Base-by-base conservation (phyloP, 495 filamentous ascomycete genomes). In the Penicillium cosmopolitanum region DNA sequence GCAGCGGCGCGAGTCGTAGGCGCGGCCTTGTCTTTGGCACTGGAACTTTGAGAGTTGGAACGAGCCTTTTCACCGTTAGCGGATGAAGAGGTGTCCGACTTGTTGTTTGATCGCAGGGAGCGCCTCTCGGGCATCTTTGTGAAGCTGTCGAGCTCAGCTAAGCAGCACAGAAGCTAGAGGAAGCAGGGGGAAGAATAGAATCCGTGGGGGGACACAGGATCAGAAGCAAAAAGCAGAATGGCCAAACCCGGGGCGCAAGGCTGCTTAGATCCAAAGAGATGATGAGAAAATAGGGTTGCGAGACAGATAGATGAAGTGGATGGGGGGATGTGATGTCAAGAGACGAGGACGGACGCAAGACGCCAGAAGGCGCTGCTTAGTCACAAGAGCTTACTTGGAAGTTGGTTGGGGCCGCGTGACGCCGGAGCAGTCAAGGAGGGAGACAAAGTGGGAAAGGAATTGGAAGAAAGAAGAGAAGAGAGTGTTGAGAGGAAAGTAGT, bases 41-140 rank as follows among this genome's bases (percentile, higher is more conserved):
- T 72, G 38, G 81, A 79, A 67, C 70, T 81, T 66, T 80, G 77
- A 10, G 81, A 83, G 66, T 77, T 79, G 55, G 80, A 81, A 50
- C 73, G 73, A 55, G 71, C 70, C 64, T 82, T 82, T 61, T 84
- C 80, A 73, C 81, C 81, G 75, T 84, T 84, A 71, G 82, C 77
- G 59, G 82, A 82, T 62, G 81, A 82, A 60, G 81, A 80, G 59
- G 77, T 75, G 57, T 84, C 81, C 55, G 75, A 74, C 63, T 84
- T 84, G 70, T 75, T 80, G 74, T 80, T 84, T 55, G 82, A 85
- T 76, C 82, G 76, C 66, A 84, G 68, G 66, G 78, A 82, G 58
- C 81, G 80, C 74, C 80, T 78, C 73, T 84, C 81, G 66, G 81
- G 81, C 81, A 84, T 84, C 63, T 77, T 81, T 75, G 65, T 58